phyloP scores from a whole-genome alignment of 495 filamentous ascomycete genomes.

The Aspergillus ostianus region DNA sequence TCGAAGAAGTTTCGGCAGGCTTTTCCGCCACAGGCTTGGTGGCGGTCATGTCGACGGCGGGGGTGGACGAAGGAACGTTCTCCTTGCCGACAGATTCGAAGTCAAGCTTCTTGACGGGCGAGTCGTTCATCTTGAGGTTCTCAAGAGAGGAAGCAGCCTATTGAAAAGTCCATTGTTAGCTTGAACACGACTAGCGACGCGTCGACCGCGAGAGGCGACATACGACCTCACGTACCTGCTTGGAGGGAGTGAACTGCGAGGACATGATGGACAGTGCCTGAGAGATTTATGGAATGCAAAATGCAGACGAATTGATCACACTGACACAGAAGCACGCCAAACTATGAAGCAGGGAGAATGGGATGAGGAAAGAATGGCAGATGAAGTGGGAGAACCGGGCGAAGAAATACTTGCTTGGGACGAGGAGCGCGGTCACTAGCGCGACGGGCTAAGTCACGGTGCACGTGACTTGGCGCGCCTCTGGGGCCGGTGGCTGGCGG shows the following conservation, averaged over 20 bases:
- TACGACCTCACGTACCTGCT: conserved; percentile 66
- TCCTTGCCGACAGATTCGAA: conserved; percentile 76
- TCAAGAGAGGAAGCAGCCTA: conserved; percentile 84
- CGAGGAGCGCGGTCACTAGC: conserved; percentile 42
- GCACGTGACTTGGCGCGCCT: conserved; percentile 42
- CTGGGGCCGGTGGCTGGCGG: conserved; percentile 19
- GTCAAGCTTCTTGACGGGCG: conserved; percentile 84
- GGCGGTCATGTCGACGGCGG: conserved; percentile 46
- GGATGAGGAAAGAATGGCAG: conserved; percentile 25
- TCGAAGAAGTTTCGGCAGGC: conserved; percentile 41
- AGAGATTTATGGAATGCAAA: conserved; percentile 8
- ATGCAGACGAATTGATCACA: conserved; percentile 20
- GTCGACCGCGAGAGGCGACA: conserved; percentile 35
- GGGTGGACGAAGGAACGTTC: conserved; percentile 65
- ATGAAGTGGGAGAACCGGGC: conserved; percentile 19
- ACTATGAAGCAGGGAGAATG: conserved; percentile 18
- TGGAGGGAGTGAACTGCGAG: conserved; percentile 76
- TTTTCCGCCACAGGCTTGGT: conserved; percentile 53
- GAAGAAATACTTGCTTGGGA: conserved; percentile 32
- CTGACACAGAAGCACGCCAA: conserved; percentile 19
- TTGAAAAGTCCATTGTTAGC: conserved; percentile 25
- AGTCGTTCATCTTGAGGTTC: conserved; percentile 85
- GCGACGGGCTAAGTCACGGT: conserved; percentile 46
- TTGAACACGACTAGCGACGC: conserved; percentile 26
- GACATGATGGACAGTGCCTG: conserved; percentile 55